A percentile compares a stretch with the other conserved stretches of the same genome.
Conservation (phyloP, 768 basidiomycete genomes). For the Leccinum disarticulatum region DNA sequence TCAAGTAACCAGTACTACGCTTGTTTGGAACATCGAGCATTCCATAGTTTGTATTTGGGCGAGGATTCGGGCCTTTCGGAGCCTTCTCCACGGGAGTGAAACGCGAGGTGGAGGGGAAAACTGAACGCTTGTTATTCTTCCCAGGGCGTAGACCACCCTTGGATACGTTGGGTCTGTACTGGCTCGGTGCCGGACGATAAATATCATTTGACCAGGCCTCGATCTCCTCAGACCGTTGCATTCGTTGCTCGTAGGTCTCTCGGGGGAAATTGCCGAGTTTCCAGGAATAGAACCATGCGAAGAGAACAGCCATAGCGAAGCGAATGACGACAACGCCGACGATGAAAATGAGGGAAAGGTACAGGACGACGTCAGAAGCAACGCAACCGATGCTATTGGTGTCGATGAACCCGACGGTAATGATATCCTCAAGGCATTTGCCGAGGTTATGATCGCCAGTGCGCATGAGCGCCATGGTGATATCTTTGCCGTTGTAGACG, state of each 20-base stretch:
- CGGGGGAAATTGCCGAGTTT: conserved; percentile 89
- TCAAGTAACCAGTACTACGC: conserved; percentile 53
- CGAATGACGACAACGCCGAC: conserved; percentile 94
- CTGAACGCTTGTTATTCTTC: conserved; percentile 54
- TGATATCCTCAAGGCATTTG: conserved; percentile 81
- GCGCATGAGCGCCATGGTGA: conserved; percentile 84
- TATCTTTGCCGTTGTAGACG: conserved; percentile 78
- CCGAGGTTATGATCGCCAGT: conserved; percentile 65
- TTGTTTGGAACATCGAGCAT: conserved; percentile 66
- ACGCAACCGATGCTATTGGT: conserved; percentile 94
- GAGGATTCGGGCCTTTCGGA: conserved; percentile 48
- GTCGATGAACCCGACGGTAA: conserved; percentile 92
- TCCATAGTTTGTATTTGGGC: conserved; percentile 66
- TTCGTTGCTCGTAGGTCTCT: conserved; percentile 91
- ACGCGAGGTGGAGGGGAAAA: conserved; percentile 68
- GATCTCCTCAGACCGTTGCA: conserved; percentile 86
- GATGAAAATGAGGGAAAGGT: conserved; percentile 94
- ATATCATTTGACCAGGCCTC: conserved; percentile 98
- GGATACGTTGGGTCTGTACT: conserved; percentile 85
- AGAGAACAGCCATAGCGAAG: conserved; percentile 95
- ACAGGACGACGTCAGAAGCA: conserved; percentile 91
- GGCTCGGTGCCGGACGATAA: conserved; percentile 87
- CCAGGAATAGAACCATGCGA: conserved; percentile 98
- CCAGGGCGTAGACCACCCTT: conserved; percentile 59
- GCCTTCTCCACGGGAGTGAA: conserved; percentile 74